Conservation (phyloP, 306 rosid species). For the Sicyos baderoa region DNA sequence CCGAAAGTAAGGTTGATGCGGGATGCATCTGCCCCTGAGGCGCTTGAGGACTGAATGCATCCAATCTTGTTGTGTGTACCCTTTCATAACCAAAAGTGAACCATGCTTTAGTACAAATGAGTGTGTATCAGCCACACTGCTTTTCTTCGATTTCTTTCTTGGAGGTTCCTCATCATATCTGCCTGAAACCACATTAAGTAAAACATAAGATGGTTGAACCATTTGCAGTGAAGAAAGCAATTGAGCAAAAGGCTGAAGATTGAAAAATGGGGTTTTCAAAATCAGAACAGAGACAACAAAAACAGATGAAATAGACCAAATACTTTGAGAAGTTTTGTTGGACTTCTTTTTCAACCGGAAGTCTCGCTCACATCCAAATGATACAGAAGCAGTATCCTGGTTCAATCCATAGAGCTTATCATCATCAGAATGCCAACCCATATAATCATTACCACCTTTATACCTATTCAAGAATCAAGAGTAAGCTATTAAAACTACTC, state of each 20-base stretch:
- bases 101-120: constrained; percentile 75
- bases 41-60: constrained; percentile 80
- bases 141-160: constrained; percentile 56
- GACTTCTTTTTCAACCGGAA: constrained; percentile 68
- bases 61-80: constrained; percentile 92
- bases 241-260: background rate
- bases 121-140: constrained; percentile 39
- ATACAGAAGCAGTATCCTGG: constrained; percentile 79
- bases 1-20: constrained; percentile 94
- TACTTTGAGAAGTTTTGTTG: constrained; percentile 43
- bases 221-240: constrained; percentile 1
- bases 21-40: constrained; percentile 52
- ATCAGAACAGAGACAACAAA: background rate
- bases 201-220: background rate
- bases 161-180: constrained; percentile 41
- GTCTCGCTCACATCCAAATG: constrained; percentile 85
- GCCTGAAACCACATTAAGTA: constrained; percentile 24
- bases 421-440: constrained; percentile 95
- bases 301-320: background rate
- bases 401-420: constrained; percentile 76
- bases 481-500: constrained; percentile 81
- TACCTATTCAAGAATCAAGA: constrained; percentile 76
- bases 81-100: constrained; percentile 82
- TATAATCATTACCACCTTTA: constrained; percentile 71
- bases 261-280: background rate